These are phyloP conservation scores for Typha latifolia DNA, from an alignment of 176 grass and related monocot genomes.

Conservation along the genomic window DNA sequence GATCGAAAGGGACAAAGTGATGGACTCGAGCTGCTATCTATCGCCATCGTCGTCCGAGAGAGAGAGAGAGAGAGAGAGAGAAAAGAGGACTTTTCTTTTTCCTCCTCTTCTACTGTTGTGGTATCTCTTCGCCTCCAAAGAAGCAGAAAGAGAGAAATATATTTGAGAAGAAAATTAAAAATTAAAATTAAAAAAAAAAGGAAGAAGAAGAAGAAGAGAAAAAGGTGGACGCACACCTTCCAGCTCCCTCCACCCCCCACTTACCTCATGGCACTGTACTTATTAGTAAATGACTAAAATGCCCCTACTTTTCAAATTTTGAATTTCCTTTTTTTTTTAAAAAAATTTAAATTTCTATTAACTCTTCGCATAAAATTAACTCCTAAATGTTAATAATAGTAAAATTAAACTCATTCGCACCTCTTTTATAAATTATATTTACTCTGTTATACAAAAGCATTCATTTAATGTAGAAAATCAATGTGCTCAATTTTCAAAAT, in stretches of 20 bases:
- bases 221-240: conserved; percentile 35
- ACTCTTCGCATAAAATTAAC: too few relatives aligned
- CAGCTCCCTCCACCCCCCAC: conserved; percentile 14
- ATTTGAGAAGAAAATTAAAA: background rate
- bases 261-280: conserved; percentile 9
- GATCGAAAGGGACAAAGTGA: background rate
- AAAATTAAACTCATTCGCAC: too few relatives aligned
- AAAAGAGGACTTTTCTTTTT: conserved; percentile 4
- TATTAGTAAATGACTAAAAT: conserved; percentile 11
- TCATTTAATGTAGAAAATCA: too few relatives aligned
- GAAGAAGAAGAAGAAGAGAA: conserved; percentile 23
- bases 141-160: conserved; percentile 25
- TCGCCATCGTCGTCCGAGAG: conserved; percentile 1
- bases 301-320: conserved; percentile 1
- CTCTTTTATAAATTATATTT: too few relatives aligned
- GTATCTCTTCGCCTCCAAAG: conserved; percentile 27
- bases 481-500: too few relatives aligned
- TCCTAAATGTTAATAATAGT: too few relatives aligned
- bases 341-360: background rate
- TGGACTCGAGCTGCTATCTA: conserved; percentile 2
- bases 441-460: too few relatives aligned
- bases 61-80: conserved; percentile 10
- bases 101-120: background rate
- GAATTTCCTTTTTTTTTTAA: background rate
- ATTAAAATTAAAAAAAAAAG: too few relatives aligned